Base-by-base conservation (phyloP, 257 asterid genomes). In the Haberlea rhodopensis region DNA sequence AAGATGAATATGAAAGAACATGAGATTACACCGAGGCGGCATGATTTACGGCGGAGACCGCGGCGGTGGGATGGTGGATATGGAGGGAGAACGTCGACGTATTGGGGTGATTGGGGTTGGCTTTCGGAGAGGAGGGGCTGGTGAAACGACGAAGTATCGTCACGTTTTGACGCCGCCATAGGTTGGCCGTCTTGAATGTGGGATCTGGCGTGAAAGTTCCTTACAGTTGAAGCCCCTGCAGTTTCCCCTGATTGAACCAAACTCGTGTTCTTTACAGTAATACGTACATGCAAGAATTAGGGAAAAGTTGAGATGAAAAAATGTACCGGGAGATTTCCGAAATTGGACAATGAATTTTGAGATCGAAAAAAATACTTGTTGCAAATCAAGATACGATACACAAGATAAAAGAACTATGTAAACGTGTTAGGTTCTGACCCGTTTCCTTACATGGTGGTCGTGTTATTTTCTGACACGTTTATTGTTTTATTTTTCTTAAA, bases 71-170 rank as follows among this genome's bases (percentile, higher is more conserved):
- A 70, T 0, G 76, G 72, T 26, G 73, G 82, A 67, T 76, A 75
- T 62, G 68, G 76, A 8, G 96, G 88, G n/a, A 89, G 57, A 16
- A 86, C 80, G 73, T 85, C 45, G 73, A 86, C 80, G 83, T 86
- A 80, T 21, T 82, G 85, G 4, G 84, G 63, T 1, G 69, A 53
- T 19, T 34, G 74, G 19, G 71, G 77, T 0, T 28, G 73, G 10
- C 69, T 77, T 1, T 76, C 82, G 46, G 81, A 1, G 65, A 86
- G 87, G 60, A 87, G 46, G 16, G 37, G 31, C 48, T 10, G 59
- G 21, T 51, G 37, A 16, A 26, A 53, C 62, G 45, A 32, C 62
- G 70, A 54, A 19, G 55, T 32, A 19, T 7, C 23, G 22, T 37
- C 0, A 8, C 53, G 51, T 65, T 32, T 23, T 11, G 20, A 0